A percentile compares a stretch with the other conserved stretches of the same genome.
Conservation (phyloP, 352 stramenopile species). For the Phytophthora hybrid region DNA sequence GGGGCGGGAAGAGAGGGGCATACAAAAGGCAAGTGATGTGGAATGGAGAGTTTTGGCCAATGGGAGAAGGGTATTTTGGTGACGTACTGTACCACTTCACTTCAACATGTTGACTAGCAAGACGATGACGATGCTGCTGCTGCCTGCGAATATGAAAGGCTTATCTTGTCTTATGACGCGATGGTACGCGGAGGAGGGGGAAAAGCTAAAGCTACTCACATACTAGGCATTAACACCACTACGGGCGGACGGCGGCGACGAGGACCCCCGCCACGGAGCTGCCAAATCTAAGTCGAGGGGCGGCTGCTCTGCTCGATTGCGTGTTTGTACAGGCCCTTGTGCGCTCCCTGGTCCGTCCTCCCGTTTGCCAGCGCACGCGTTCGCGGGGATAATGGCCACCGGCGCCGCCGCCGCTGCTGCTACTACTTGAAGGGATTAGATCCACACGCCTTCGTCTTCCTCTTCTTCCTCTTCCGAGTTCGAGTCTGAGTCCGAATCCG, state of each 20-base stretch:
- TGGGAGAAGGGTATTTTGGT: not conserved
- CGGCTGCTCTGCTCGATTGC: constrained; percentile 25
- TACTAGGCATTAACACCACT: constrained; percentile 46
- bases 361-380: constrained; percentile 26
- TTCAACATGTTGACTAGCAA: constrained; percentile 23
- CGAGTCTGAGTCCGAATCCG: constrained; percentile 85
- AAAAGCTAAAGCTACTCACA: constrained; percentile 51
- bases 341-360: constrained; percentile 19
- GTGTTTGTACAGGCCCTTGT: constrained; percentile 33
- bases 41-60: not conserved
- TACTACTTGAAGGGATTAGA: constrained; percentile 58
- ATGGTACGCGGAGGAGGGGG: constrained; percentile 14
- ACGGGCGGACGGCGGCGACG: constrained; percentile 24
- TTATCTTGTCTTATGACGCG: constrained; percentile 39
- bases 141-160: constrained; percentile 29
- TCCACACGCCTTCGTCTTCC: constrained; percentile 87
- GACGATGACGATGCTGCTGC: not conserved
- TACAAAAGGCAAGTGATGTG: not conserved
- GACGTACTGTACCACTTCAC: not conserved
- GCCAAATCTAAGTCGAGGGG: constrained; percentile 44
- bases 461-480: constrained; percentile 70
- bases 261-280: constrained; percentile 19
- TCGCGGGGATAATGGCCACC: constrained; percentile 1
- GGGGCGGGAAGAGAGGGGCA: not conserved
- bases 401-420: constrained; percentile 16